Percentiles rank a stretch among this genome's conserved stretches.
These are phyloP conservation scores for Pisolithus albus DNA, from an alignment of 768 basidiomycete genomes.

Conservation along the genomic window DNA sequence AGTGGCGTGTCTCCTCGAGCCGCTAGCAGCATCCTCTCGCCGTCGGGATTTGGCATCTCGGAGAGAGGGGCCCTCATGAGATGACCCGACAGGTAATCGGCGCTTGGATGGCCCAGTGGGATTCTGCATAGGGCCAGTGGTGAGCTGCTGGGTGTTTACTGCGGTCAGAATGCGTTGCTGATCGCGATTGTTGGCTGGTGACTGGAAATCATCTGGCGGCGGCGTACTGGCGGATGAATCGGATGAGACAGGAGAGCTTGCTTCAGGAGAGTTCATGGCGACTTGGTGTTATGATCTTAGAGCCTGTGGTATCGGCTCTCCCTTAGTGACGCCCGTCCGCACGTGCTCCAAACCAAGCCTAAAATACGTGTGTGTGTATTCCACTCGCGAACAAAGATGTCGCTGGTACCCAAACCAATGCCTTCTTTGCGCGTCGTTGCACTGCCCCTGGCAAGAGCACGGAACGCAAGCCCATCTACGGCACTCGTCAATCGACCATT, in stretches of 20 bases:
- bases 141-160: slow-evolving; percentile 16
- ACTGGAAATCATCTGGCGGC: slow-evolving; percentile 30
- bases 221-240: slow-evolving; percentile 32
- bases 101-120: slow-evolving; percentile 39
- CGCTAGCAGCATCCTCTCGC: slow-evolving; percentile 33
- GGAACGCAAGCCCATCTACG: slow-evolving; percentile 3
- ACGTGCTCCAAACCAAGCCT: slow-evolving; percentile 11
- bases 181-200: slow-evolving; percentile 18
- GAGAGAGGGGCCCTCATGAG: slow-evolving; percentile 35
- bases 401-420: slow-evolving; percentile 8
- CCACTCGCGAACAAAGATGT: slow-evolving; percentile 8
- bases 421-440: slow-evolving; percentile 41
- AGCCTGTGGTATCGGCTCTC: neutral
- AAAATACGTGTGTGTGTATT: no score
- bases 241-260: slow-evolving; percentile 30
- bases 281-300: neutral
- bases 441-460: slow-evolving; percentile 33
- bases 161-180: slow-evolving; percentile 18
- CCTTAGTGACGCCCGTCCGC: no score
- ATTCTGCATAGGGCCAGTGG: slow-evolving; percentile 15
- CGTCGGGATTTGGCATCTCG: slow-evolving; percentile 48
- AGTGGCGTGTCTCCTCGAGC: slow-evolving; percentile 17
- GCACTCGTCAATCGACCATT: slow-evolving; percentile 18
- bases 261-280: slow-evolving; percentile 33
- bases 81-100: slow-evolving; percentile 43